A percentile compares a stretch with the other conserved stretches of the same genome.
These are phyloP conservation scores for Stephania japonica DNA, from an alignment of 164 flowering plant genomes.

Conservation along the genomic window DNA sequence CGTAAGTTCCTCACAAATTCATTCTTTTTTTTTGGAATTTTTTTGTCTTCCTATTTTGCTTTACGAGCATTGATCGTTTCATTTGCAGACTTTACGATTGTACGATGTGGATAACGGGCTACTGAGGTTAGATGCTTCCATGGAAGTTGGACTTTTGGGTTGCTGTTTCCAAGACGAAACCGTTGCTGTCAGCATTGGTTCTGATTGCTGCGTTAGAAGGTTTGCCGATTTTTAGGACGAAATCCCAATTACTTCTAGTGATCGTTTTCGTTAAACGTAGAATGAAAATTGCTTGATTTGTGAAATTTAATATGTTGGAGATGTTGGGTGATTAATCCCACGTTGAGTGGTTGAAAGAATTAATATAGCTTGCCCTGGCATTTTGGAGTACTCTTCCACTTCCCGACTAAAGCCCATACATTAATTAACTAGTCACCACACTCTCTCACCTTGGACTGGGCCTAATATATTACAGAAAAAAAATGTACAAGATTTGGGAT, in stretches of 20 bases:
- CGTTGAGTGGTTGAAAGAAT: too few species aligned
- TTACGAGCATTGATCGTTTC: background rate
- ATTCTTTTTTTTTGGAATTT: background rate
- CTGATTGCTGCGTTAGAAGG: constrained; percentile 66
- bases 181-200: constrained; percentile 42
- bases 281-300: background rate
- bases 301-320: too few species aligned
- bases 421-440: too few species aligned
- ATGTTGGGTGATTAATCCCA: too few species aligned
- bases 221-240: constrained; percentile 13
- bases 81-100: constrained; percentile 47
- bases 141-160: constrained; percentile 56
- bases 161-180: constrained; percentile 72
- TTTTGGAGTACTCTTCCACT: too few species aligned
- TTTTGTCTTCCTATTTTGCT: background rate
- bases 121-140: constrained; percentile 40
- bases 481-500: too few species aligned
- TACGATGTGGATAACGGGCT: constrained; percentile 52
- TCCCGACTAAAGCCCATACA: too few species aligned
- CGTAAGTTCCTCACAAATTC: constrained; percentile 26
- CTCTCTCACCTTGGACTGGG: too few species aligned
- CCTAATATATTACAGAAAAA: too few species aligned
- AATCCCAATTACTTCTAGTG: background rate
- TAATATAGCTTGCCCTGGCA: too few species aligned
- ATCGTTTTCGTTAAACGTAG: background rate